These are phyloP conservation scores for Metarhizium anisopliae DNA, from an alignment of 2,329 filamentous ascomycete species.

Conservation along the genomic window DNA sequence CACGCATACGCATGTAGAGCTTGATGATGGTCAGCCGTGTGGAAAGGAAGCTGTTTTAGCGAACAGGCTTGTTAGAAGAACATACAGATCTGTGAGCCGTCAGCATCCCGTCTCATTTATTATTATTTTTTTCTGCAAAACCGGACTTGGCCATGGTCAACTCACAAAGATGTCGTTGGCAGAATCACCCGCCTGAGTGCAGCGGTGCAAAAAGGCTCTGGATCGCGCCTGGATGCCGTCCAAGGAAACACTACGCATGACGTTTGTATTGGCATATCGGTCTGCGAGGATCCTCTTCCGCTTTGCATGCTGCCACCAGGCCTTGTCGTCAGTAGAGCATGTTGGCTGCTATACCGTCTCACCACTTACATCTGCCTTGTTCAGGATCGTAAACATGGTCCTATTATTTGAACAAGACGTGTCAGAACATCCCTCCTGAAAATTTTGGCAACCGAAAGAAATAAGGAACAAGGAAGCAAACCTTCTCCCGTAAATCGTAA, in stretches of 20 bases:
- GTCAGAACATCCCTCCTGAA: not conserved
- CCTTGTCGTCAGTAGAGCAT: not conserved
- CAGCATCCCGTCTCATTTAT: not conserved
- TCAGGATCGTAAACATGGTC: constrained; percentile 52
- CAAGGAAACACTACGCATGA: constrained; percentile 47
- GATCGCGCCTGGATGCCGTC: constrained; percentile 50
- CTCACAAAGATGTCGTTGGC: constrained; percentile 49
- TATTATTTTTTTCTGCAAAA: too few species aligned
- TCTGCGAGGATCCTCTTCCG: constrained; percentile 56
- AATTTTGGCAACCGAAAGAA: not conserved
- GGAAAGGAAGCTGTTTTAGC: not conserved
- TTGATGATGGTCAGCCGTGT: constrained; percentile 6
- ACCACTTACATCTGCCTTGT: constrained; percentile 40
- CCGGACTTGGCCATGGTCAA: not conserved
- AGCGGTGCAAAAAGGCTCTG: constrained; percentile 43
- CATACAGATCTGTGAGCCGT: constrained; percentile 5
- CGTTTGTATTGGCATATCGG: constrained; percentile 59
- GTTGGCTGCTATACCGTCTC: not conserved
- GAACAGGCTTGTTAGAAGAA: not conserved
- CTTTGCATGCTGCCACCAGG: constrained; percentile 45
- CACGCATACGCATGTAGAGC: constrained; percentile 58
- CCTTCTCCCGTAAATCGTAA: constrained; percentile 48
- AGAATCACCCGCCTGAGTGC: constrained; percentile 26
- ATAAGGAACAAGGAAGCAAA: constrained; percentile 19
- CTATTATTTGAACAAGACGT: constrained; percentile 18